Conservation (phyloP, 352 stramenopile genomes). For the Achlya hypogyna region DNA sequence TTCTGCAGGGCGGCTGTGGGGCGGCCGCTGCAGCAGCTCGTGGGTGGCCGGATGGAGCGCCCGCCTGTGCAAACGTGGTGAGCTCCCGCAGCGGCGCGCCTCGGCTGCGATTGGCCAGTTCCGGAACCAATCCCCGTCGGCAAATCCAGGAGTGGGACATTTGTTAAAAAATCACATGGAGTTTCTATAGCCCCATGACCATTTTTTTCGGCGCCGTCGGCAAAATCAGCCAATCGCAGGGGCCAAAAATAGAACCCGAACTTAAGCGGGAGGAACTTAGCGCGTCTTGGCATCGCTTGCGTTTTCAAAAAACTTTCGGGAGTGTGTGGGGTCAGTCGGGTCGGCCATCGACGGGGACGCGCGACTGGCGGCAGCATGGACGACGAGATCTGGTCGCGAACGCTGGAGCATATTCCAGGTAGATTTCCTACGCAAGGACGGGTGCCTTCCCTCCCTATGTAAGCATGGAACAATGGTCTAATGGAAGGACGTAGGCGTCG, state of each 20-base stretch:
- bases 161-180: not conserved
- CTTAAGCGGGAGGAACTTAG: not conserved
- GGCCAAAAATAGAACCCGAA: slow-evolving; percentile 7
- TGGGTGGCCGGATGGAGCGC: too few species aligned
- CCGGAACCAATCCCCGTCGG: not conserved
- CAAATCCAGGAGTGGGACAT: not conserved
- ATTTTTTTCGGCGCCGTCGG: not conserved
- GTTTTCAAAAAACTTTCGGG: slow-evolving; percentile 20
- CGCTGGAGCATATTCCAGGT: slow-evolving; percentile 19
- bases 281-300: slow-evolving; percentile 5
- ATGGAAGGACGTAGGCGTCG: slow-evolving; percentile 1
- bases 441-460: not conserved
- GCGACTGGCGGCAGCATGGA: too few species aligned
- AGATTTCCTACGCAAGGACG: not conserved
- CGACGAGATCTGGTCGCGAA: slow-evolving; percentile 13
- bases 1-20: too few species aligned
- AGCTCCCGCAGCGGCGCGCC: too few species aligned
- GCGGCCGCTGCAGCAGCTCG: too few species aligned
- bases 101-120: not conserved
- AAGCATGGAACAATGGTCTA: not conserved
- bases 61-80: too few species aligned
- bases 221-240: slow-evolving; percentile 1
- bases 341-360: not conserved
- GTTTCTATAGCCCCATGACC: not conserved
- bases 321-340: slow-evolving; percentile 14